Evolutionary conservation across 2,329 filamentous ascomycete species (phyloP).

Genomic region (Beauveria caledonica): DNA sequence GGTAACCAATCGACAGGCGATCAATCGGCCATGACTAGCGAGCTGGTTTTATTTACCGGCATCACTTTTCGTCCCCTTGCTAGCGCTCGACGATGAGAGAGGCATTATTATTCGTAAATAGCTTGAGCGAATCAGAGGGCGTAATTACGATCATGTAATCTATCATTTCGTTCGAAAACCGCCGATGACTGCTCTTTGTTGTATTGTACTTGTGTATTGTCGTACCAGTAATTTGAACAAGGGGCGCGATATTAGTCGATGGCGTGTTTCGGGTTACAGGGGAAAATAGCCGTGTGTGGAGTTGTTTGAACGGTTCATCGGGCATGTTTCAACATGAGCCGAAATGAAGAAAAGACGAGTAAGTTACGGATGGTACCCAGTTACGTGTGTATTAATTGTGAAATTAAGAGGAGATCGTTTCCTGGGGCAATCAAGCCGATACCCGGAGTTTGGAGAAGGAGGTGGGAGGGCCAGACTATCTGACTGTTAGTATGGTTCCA

Average conservation of each 20-base stretch:
- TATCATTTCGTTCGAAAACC: not conserved
- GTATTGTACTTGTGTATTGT: too few species aligned
- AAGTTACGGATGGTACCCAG: too few species aligned
- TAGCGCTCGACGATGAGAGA: not conserved
- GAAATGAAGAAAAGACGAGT: not conserved
- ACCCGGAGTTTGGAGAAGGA: not conserved
- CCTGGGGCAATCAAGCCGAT: not conserved
- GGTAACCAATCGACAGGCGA: not conserved
- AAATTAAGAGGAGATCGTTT: not conserved
- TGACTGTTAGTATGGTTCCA: not conserved
- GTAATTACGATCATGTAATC: not conserved
- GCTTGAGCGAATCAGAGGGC: not conserved
- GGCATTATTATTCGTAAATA: not conserved
- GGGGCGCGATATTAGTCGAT: not conserved
- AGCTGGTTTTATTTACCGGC: not conserved
- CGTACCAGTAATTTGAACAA: not conserved
- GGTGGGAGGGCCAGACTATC: not conserved
- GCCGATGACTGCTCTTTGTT: not conserved
- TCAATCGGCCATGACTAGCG: too few species aligned
- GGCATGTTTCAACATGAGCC: not conserved
- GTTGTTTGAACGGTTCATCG: not conserved
- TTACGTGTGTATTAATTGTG: not conserved
- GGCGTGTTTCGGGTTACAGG: not conserved
- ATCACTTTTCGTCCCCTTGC: not conserved
- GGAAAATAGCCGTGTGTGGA: not conserved